A percentile compares a stretch with the other conserved stretches of the same genome.
phyloP scores from a whole-genome alignment of 345 rosid genomes.

The Atalantia buxifolia region DNA sequence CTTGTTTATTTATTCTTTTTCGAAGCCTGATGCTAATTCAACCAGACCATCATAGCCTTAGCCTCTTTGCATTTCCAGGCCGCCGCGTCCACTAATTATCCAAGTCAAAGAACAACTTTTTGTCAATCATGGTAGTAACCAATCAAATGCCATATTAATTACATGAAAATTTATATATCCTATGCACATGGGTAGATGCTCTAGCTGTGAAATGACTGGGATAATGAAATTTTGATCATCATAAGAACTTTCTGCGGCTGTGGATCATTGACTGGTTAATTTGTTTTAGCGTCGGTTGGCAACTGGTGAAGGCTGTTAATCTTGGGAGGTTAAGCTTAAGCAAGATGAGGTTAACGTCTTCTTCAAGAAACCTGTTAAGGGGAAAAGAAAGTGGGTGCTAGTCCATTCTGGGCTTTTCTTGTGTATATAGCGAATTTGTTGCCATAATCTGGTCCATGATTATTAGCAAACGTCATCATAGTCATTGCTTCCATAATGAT shows the following conservation, averaged over 20 bases:
- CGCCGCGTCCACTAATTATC: slow-evolving; percentile 21
- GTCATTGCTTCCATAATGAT: neutral
- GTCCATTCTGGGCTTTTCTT: neutral
- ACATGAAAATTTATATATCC: neutral
- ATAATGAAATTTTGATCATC: neutral
- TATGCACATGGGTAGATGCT: neutral
- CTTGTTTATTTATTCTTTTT: neutral
- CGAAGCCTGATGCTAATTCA: neutral
- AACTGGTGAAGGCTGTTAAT: neutral
- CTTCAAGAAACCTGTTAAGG: neutral
- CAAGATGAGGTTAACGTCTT: neutral
- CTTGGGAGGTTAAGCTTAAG: neutral
- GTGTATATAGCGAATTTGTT: neutral
- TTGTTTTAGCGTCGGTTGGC: too few species aligned
- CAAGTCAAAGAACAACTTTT: neutral
- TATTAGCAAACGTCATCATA: too few species aligned
- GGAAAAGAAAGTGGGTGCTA: neutral
- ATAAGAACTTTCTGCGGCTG: neutral
- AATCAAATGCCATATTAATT: neutral
- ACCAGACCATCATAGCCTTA: neutral
- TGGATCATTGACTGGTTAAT: neutral
- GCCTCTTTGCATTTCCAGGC: slow-evolving; percentile 10
- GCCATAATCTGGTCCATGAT: neutral
- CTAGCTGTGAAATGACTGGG: neutral
- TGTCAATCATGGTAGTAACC: too few species aligned